Evolutionary conservation across 2,329 filamentous ascomycete genomes (phyloP).

Genomic region (Claviceps purpurea): DNA sequence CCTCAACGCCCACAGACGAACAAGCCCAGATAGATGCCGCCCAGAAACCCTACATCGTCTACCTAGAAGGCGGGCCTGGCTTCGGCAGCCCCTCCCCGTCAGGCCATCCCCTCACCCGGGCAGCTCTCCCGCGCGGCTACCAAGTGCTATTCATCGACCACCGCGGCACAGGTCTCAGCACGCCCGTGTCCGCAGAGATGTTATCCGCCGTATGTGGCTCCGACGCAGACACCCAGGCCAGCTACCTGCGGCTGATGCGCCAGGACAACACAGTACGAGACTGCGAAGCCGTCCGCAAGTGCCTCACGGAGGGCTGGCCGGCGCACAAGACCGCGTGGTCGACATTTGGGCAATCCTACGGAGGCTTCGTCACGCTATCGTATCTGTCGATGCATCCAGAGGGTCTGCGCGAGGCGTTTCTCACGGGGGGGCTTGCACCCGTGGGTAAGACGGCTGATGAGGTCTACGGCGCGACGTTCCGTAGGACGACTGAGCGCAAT

Average conservation of each 20-base stretch:
- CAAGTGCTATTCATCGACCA: slow-evolving; percentile 83
- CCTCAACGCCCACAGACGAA: slow-evolving; percentile 13
- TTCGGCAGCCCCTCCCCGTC: slow-evolving; percentile 65
- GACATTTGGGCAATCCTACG: slow-evolving; percentile 82
- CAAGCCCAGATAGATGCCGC: not conserved
- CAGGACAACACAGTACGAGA: slow-evolving; percentile 86
- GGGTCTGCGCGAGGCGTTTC: slow-evolving; percentile 68
- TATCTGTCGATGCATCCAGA: slow-evolving; percentile 74
- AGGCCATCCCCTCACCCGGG: slow-evolving; percentile 54
- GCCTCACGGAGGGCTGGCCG: slow-evolving; percentile 56
- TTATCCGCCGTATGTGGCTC: slow-evolving; percentile 30
- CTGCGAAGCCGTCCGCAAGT: slow-evolving; percentile 70
- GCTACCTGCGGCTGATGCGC: slow-evolving; percentile 72
- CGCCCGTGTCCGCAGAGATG: slow-evolving; percentile 61
- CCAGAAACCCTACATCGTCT: slow-evolving; percentile 45
- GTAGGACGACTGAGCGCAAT: slow-evolving; percentile 59
- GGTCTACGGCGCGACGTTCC: slow-evolving; percentile 61
- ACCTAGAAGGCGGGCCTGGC: slow-evolving; percentile 77
- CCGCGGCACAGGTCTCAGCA: slow-evolving; percentile 75
- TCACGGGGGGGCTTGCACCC: slow-evolving; percentile 73
- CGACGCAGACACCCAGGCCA: slow-evolving; percentile 49
- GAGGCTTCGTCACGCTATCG: slow-evolving; percentile 71
- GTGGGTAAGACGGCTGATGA: slow-evolving; percentile 57
- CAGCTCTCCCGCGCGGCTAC: slow-evolving; percentile 66
- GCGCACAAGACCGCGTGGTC: slow-evolving; percentile 66